phyloP scores from a whole-genome alignment of 805 yeast genomes.

The Candida krabiensis region DNA sequence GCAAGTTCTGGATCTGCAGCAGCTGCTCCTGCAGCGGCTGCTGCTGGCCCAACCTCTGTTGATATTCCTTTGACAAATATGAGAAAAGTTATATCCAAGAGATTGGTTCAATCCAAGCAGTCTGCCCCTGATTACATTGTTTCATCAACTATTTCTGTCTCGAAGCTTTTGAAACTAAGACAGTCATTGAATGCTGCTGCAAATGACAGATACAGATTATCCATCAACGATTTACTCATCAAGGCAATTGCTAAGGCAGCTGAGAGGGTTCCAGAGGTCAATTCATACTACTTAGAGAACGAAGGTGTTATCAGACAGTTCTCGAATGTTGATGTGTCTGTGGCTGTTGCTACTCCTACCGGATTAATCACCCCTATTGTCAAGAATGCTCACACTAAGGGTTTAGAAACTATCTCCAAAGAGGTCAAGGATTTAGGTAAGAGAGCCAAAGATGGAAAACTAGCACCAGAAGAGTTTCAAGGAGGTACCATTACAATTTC shows the following conservation, averaged over 20 bases:
- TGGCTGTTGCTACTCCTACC: conserved; percentile 97
- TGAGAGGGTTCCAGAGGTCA: conserved; percentile 87
- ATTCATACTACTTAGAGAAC: conserved; percentile 88
- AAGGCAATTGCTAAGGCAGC: conserved; percentile 94
- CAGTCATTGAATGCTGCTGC: conserved; percentile 82
- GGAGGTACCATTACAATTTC: conserved; percentile 99
- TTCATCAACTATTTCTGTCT: conserved; percentile 80
- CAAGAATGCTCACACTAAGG: conserved; percentile 82
- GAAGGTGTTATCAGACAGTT: conserved; percentile 92
- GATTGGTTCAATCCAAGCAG: conserved; percentile 84
- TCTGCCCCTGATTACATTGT: conserved; percentile 91
- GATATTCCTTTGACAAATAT: conserved; percentile 87
- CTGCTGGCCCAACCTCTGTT: conserved; percentile 61
- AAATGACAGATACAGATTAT: conserved; percentile 84
- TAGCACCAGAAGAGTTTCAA: conserved; percentile 95
- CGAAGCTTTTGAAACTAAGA: conserved; percentile 89
- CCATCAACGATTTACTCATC: conserved; percentile 90
- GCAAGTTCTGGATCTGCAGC: conserved; percentile 46
- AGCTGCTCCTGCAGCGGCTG: conserved; percentile 43
- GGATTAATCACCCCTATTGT: conserved; percentile 97
- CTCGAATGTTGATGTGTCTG: conserved; percentile 91
- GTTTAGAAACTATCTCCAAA: conserved; percentile 75
- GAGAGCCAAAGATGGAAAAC: conserved; percentile 93
- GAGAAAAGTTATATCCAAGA: conserved; percentile 92
- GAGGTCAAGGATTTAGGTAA: conserved; percentile 91